Base-by-base conservation (phyloP, 495 filamentous ascomycete genomes). In the Trichoderma erinaceum region DNA sequence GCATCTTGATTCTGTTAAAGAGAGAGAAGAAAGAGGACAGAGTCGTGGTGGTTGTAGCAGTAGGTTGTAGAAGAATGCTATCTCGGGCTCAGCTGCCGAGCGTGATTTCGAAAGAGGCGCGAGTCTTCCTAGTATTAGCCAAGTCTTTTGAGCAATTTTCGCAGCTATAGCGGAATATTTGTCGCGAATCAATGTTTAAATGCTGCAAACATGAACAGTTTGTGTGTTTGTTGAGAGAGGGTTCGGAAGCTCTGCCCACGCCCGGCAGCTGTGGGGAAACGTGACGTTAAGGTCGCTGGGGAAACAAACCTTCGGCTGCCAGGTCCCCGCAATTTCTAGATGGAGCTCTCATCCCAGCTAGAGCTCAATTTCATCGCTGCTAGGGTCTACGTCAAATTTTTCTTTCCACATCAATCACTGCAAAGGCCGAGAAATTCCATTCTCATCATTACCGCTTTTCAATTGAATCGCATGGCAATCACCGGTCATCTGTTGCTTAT, bases 231-330 rank as follows among this genome's bases (percentile, higher is more conserved):
- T 52, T 23, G 48, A 52, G 48, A 21, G 48, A 21, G 18, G 44
- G 44, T 18, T 15, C 16, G 50, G 50, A 25, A 56, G 50, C 50
- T 56, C n/a, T 56, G 50, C n/a, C 50, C 21, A 16, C 50, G 50
- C 50, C 50, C 16, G 50, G n/a, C 8, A 25, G 21, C 50, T 21
- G 56, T 61, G 56, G 56, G 27, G 56, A 61, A 61, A 61, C 56
- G 56, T 61, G 56, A 61, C 56, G 56, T 35, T 32, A 29, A 61
- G 56, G 56, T 61, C 56, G 56, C 56, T 61, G 56, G 56, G 56
- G 56, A 61, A 61, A 61, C 56, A 38, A 38, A 38, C 35, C 35
- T 38, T 38, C 11, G 15, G 3, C 48, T 27, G 25, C 25, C 23
- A 61, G 27, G 56, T 61, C 56, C 56, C 56, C 56, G 56, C 56